Conservation (phyloP, 306 rosid genomes). For the Medicago arabica region DNA sequence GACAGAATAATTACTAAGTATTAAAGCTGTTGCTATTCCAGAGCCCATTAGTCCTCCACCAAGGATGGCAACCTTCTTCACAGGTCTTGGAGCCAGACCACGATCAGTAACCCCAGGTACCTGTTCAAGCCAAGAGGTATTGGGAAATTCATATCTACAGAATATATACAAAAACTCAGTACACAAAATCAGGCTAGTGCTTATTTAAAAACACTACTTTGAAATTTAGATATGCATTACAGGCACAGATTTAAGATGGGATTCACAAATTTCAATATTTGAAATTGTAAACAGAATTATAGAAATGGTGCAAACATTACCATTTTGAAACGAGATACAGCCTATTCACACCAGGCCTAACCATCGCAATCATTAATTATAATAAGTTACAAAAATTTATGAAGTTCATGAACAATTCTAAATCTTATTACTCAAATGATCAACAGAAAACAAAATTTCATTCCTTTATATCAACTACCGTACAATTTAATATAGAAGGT, state of each 20-base stretch:
- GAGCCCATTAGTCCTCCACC: slow-evolving; percentile 99
- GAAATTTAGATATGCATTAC: slow-evolving; percentile 15
- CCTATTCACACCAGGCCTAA: slow-evolving; percentile 15
- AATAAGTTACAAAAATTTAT: background rate
- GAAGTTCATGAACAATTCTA: slow-evolving; percentile 4
- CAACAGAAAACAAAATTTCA: background rate
- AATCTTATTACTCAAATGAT: slow-evolving; percentile 5
- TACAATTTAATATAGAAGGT: background rate
- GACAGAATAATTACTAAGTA: slow-evolving; percentile 78
- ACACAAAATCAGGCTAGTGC: slow-evolving; percentile 27
- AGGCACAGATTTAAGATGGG: slow-evolving; percentile 21
- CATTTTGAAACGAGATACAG: slow-evolving; percentile 29
- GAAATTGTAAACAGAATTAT: slow-evolving; percentile 7
- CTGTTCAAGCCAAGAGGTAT: slow-evolving; percentile 52
- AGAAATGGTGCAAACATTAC: background rate
- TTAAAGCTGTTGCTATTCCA: slow-evolving; percentile 89
- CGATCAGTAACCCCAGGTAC: slow-evolving; percentile 90
- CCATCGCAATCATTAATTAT: background rate
- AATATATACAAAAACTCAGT: slow-evolving; percentile 1
- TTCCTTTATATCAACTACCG: background rate
- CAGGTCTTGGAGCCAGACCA: slow-evolving; percentile 79
- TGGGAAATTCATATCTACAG: slow-evolving; percentile 14
- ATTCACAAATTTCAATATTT: slow-evolving; percentile 17
- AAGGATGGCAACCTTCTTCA: slow-evolving; percentile 82
- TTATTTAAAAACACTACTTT: slow-evolving; percentile 11